Conservation (phyloP, 2,329 filamentous ascomycete species). For the Conoideocrella luteorostrata region DNA sequence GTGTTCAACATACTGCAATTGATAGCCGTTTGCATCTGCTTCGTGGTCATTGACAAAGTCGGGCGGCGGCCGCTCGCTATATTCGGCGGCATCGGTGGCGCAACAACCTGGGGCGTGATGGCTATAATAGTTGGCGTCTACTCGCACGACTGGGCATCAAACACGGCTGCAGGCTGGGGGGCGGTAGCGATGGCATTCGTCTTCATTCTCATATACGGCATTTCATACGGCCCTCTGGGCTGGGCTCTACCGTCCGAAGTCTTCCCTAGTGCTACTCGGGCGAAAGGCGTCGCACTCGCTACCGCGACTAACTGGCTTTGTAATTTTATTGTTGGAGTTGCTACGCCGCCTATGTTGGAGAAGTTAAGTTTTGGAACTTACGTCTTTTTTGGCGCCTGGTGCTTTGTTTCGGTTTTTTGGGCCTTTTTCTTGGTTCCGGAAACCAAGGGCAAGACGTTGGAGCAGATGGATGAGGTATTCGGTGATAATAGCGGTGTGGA, state of each 20-base stretch:
- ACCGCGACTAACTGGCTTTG: slow-evolving; percentile 32
- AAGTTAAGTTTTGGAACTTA: slow-evolving; percentile 42
- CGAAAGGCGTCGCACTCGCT: too few species aligned
- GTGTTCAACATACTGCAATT: slow-evolving; percentile 35
- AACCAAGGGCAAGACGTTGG: slow-evolving; percentile 34
- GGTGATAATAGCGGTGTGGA: too few species aligned
- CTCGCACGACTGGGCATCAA: too few species aligned
- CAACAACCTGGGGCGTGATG: too few species aligned
- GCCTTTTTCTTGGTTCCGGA: slow-evolving; percentile 45
- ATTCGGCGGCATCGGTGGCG: too few species aligned
- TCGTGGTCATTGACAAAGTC: too few species aligned
- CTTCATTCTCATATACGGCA: too few species aligned
- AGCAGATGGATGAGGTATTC: not conserved
- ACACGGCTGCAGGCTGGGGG: too few species aligned
- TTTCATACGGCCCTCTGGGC: slow-evolving; percentile 31
- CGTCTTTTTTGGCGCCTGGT: slow-evolving; percentile 43
- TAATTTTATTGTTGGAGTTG: slow-evolving; percentile 32
- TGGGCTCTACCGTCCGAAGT: not conserved
- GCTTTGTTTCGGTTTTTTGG: slow-evolving; percentile 39
- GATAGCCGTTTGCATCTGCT: slow-evolving; percentile 23
- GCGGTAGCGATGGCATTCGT: too few species aligned
- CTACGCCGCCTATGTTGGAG: slow-evolving; percentile 35
- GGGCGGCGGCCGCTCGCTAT: too few species aligned
- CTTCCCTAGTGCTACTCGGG: too few species aligned
- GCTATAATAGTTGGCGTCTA: too few species aligned